Conservation (phyloP, 768 basidiomycete species). For the Pleurotus tuber-regium region DNA sequence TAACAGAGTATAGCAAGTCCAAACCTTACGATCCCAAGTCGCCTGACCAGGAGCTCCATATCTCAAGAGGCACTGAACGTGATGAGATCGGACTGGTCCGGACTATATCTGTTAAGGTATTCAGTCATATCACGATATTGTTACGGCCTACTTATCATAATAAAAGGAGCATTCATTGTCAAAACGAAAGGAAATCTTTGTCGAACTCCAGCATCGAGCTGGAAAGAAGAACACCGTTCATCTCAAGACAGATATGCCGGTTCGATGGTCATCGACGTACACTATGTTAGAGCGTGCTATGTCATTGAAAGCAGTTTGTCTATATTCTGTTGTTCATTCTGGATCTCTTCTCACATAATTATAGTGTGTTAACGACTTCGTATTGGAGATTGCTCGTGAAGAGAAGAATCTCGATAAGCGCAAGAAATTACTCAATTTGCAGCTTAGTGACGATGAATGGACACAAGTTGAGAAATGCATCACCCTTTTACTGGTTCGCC, state of each 20-base stretch:
- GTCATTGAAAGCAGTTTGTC: conserved; percentile 11
- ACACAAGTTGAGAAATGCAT: conserved; percentile 16
- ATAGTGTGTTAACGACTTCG: conserved; percentile 22
- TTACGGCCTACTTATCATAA: not conserved
- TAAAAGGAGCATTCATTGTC: conserved; percentile 23
- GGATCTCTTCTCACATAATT: not conserved
- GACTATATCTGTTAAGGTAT: conserved; percentile 15
- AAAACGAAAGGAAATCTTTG: conserved; percentile 22
- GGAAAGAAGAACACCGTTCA: conserved; percentile 6
- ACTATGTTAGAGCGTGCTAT: conserved; percentile 22
- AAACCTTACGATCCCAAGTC: conserved; percentile 21
- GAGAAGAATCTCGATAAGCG: conserved; percentile 22
- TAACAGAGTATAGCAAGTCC: conserved; percentile 23
- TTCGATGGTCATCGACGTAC: conserved; percentile 31
- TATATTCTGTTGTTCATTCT: too few relatives aligned
- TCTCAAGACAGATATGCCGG: conserved; percentile 27
- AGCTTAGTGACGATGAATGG: conserved; percentile 22
- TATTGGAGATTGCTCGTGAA: conserved; percentile 19
- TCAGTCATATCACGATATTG: not conserved
- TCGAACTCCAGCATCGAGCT: conserved; percentile 14
- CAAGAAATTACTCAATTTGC: conserved; percentile 16
- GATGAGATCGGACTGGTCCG: conserved; percentile 20
- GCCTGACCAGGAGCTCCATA: conserved; percentile 16
- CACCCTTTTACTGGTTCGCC: conserved; percentile 20
- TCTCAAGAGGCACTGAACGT: not conserved